A percentile compares a stretch with the other conserved stretches of the same genome.
phyloP scores from a whole-genome alignment of 75 land plant species.

The Gnetum montanum region DNA sequence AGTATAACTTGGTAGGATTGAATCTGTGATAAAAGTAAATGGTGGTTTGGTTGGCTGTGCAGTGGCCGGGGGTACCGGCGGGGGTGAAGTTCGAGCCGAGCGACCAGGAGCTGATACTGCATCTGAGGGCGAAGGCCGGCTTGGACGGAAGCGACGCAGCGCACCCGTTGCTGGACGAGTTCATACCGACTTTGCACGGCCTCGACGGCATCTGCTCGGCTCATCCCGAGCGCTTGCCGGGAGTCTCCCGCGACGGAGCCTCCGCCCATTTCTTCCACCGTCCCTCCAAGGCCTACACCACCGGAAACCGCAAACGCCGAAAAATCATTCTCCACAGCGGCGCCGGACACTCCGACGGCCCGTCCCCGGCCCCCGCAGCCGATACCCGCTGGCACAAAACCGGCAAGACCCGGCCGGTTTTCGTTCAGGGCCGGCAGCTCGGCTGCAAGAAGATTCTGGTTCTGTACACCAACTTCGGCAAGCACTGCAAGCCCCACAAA shows the following conservation, averaged over 20 bases:
- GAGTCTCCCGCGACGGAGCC: constrained; percentile 79
- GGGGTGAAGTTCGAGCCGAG: constrained; percentile 97
- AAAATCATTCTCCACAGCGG: constrained; percentile 69
- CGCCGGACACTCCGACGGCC: too few species aligned
- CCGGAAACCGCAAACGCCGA: constrained; percentile 82
- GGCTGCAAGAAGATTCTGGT: constrained; percentile 96
- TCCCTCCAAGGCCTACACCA: constrained; percentile 88
- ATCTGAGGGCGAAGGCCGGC: constrained; percentile 70
- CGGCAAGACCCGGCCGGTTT: constrained; percentile 90
- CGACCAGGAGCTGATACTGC: constrained; percentile 87
- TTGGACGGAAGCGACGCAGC: constrained; percentile 25
- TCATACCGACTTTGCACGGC: constrained; percentile 76
- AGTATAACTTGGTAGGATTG: too few species aligned
- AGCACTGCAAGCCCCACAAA: constrained; percentile 74
- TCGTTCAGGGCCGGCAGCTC: constrained; percentile 63
- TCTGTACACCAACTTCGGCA: constrained; percentile 74
- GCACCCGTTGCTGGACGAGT: constrained; percentile 83
- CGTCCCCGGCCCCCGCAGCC: constrained; percentile 23
- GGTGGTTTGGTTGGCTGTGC: constrained; percentile 20
- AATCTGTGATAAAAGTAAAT: too few species aligned
- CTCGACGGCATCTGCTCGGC: constrained; percentile 96
- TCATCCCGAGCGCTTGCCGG: constrained; percentile 95
- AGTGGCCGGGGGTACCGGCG: constrained; percentile 83
- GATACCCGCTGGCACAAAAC: constrained; percentile 98
- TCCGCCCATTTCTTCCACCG: constrained; percentile 84